Percentiles rank a stretch among this genome's conserved stretches.
Evolutionary conservation across 176 grass and related monocot genomes (phyloP).

Genomic region (Phragmites australis): DNA sequence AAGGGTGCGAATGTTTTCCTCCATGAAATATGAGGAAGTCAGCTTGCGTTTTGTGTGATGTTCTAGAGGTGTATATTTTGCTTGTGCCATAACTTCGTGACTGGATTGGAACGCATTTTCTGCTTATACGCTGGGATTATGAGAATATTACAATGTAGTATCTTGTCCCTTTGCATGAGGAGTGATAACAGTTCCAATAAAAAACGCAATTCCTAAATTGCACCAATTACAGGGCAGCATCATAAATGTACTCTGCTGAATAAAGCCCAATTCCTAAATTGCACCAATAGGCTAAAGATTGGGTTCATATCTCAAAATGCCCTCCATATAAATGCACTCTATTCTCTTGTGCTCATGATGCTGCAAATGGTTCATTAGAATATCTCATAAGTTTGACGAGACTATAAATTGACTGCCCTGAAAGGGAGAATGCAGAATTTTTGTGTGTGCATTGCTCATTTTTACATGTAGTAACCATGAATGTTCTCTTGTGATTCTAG

Average conservation of each 20-base stretch:
- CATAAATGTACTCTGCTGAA: background rate
- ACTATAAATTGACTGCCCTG: background rate
- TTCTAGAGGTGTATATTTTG: background rate
- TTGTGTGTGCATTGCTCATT: background rate
- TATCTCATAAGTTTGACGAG: background rate
- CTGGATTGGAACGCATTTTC: background rate
- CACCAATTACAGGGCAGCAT: too few relatives aligned
- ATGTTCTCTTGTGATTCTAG: slow-evolving; percentile 6
- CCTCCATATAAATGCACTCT: background rate
- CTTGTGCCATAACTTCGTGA: background rate
- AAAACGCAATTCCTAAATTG: background rate
- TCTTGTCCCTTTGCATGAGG: background rate
- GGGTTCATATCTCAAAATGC: background rate
- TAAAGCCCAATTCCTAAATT: background rate
- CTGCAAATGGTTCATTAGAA: background rate
- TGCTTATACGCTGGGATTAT: background rate
- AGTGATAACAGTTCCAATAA: background rate
- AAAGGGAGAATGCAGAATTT: background rate
- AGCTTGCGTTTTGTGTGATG: background rate
- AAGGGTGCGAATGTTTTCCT: background rate
- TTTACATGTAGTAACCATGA: background rate
- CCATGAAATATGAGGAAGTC: background rate
- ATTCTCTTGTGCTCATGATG: background rate
- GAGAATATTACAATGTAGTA: background rate
- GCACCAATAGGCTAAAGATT: background rate